Evolutionary conservation across 225 moss, liverwort and hornwort species (phyloP), one percentile per base, ranked within the genome.

Genomic region (Pseudisothecium myosuroides): DNA sequence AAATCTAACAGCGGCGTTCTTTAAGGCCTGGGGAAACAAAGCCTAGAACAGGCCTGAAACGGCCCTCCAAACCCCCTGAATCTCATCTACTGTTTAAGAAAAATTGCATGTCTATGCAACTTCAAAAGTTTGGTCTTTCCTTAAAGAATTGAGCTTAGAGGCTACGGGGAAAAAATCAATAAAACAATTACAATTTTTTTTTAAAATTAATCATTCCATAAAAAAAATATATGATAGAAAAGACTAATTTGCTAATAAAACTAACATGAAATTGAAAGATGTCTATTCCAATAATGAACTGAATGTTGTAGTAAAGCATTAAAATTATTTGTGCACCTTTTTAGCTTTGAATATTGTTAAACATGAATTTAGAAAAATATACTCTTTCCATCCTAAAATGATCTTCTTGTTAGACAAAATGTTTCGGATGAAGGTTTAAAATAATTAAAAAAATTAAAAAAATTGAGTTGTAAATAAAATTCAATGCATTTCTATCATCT

Each of bases 211-310:
- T 41, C 8, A 69, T 72, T 72, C 16, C 5, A 43, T 72, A 29
- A 7, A 29, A 45, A 10, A 29, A 28, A 17, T 17, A 73, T 4
- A 28, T 45, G 16, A 43, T 43, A 26, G 5, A 43, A 72, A 72
- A 27, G 5, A 27, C 28, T 45, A 6, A 43, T 73, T 72, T 72
- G 3, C 16, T 43, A 5, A 43, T 16, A 9, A 43, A 28, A 7
- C 12, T 29, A 73, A 47, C 0, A 29, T 49, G 31, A 19, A 75
- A 31, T 31, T 49, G 7, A 49, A 49, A 32, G 12, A 49, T 75
- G 12, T 6, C 7, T 74, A 32, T 7, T 49, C 12, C 0, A 4
- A 19, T 49, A 12, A 31, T 49, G 0, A 4, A n/a, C n/a, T n/a
- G 1, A 49, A 49, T 19, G 11, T 49, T 43, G 6, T 16, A 9